Conservation (phyloP, 805 yeast genomes). For the Lachancea sp. region DNA sequence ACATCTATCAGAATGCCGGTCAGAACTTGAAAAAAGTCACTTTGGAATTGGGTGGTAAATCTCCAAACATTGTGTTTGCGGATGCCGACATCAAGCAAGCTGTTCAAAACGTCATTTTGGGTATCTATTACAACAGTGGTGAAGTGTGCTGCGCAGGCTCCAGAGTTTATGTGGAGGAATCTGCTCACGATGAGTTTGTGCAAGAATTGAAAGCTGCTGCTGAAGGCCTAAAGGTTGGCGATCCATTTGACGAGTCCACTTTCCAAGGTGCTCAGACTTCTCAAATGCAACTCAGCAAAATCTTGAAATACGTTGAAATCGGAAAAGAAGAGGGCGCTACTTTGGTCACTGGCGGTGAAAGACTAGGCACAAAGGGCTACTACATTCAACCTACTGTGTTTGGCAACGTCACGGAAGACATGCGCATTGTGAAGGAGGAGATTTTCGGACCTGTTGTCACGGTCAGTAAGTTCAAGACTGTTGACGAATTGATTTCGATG, state of each 20-base stretch:
- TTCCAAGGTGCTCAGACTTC: constrained; percentile 94
- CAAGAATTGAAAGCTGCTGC: constrained; percentile 50
- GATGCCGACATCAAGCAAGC: constrained; percentile 79
- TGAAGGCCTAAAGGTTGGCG: constrained; percentile 61
- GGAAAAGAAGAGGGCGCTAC: constrained; percentile 85
- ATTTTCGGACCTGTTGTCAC: constrained; percentile 91
- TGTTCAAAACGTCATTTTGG: constrained; percentile 65
- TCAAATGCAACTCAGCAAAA: constrained; percentile 67
- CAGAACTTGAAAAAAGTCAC: constrained; percentile 83
- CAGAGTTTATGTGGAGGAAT: constrained; percentile 81
- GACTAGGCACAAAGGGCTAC: constrained; percentile 55
- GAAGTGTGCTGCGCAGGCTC: constrained; percentile 96
- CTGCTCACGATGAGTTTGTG: constrained; percentile 71
- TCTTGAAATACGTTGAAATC: constrained; percentile 64
- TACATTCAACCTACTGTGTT: constrained; percentile 69
- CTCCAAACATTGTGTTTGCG: constrained; percentile 82
- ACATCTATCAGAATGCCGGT: constrained; percentile 75
- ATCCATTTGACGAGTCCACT: constrained; percentile 70
- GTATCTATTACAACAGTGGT: constrained; percentile 91
- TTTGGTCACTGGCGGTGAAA: constrained; percentile 63
- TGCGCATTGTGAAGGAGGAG: constrained; percentile 70
- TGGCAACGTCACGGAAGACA: constrained; percentile 59
- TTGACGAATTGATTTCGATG: constrained; percentile 68
- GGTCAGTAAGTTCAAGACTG: constrained; percentile 70
- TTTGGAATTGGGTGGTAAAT: constrained; percentile 93